Evolutionary conservation across 2,329 filamentous ascomycete genomes (phyloP), one percentile per base, ranked within the genome.

Genomic region (Trichoderma gracile): DNA sequence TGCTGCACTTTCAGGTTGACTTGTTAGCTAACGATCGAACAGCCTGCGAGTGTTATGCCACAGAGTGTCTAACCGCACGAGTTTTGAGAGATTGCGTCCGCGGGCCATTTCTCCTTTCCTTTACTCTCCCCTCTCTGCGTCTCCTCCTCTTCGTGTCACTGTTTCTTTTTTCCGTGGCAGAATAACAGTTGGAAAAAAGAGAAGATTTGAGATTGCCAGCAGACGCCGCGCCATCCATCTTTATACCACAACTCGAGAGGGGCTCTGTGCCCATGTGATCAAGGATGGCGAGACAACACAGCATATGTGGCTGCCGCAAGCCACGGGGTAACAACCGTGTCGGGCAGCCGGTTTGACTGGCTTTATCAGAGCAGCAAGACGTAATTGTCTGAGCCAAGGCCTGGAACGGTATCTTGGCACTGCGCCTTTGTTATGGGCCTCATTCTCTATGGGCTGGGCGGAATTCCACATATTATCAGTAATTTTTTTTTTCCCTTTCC

Each of bases 31-130:
- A 66, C 67, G 67, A 14, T 46, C 21, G 45, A 46, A 38, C 64
- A 86, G 83, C 84, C 84, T 66, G 83, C 84, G 23, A 80, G 77
- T 68, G 80, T 86, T 46, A 80, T 84, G 62, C 83, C 84, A 49
- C 84, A 86, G 72, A 86, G 84, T 72, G 82, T 85, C 70, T 84
- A 75, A 67, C 66, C 17, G 46, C 4, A 38, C 21, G 27, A 30
- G 17, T 15, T 12, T n/a, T 5, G 49, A 60, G 49, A n/a, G n/a
- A 53, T 10, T 53, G 23, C 54, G 23, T 33, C 45, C 27, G 30
- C 6, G 9, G 33, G 57, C 17, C 30, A 61, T 30, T 19, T 30
- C 23, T 21, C 21, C 30, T 53, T 30, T 53, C 21, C 52, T 23
- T 42, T 23, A n/a, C 19, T 30, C 25, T 43, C 46, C 17, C 58